Evolutionary conservation across 345 rosid species (phyloP), one percentile per base, ranked within the genome.

Genomic region (Geranium brycei): DNA sequence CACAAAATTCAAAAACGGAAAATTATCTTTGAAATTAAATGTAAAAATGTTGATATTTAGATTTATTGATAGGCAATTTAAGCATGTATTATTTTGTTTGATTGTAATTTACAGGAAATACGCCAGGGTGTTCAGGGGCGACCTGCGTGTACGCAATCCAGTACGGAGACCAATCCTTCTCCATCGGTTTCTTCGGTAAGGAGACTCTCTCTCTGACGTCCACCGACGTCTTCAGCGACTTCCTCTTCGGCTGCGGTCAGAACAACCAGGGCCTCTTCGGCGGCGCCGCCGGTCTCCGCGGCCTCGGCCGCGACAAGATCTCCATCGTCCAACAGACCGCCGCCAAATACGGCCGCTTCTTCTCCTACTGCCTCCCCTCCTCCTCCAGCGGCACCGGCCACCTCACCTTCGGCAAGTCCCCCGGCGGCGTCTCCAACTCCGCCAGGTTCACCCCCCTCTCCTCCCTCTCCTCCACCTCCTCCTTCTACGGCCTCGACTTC

Each of bases 341-440:
- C 1, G 7, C 38, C 12, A 67, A 60, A 16, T 79, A 61, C 57
- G 68, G 64, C 7, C 60, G 61, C 38, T 51, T 73, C 18, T 77
- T 74, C 75, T 66, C 70, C 16, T 70, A 74, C 51, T 74, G 83
- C 57, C 18, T 80, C 8, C 81, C 80, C 0, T 67, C 83, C 0
- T 17, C 69, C 8, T 1, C 60, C 5, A 72, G 75, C 73, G 60
- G 66, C 28, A 66, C 58, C 0, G 80, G 78, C 5, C 60, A 68
- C 70, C 66, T 75, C 16, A 66, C 66, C 19, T 64, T 78, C 59
- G 76, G 72, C 1, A 23, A 23, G 28, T 18, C 35, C 13, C 56
- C 31, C 11, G 15, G 31, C 0, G 1, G 51, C 4, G 30, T 13
- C 17, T 15, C 31, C 1, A 61, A 32, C 6, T 10, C 41, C 5